phyloP scores from a whole-genome alignment of 2,329 filamentous ascomycete genomes.

The Aspergillus calidoustus region DNA sequence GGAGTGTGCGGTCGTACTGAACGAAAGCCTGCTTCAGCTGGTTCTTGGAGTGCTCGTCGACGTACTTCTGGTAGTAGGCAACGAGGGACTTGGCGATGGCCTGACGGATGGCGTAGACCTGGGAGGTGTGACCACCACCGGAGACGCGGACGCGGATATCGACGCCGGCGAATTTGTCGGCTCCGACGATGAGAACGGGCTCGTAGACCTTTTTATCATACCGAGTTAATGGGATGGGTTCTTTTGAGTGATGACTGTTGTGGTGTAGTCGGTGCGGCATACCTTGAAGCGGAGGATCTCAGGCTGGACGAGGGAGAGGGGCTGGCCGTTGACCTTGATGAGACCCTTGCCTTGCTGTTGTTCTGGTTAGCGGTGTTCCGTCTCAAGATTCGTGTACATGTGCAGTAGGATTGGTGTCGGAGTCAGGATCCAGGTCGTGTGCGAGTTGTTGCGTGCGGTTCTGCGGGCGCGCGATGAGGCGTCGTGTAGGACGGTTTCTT shows the following conservation, averaged over 20 bases:
- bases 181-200: constrained; percentile 92
- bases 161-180: constrained; percentile 95
- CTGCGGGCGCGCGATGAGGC: neutral
- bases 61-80: constrained; percentile 99
- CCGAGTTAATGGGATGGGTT: constrained; percentile 4
- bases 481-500: constrained; percentile 11
- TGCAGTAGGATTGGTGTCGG: neutral
- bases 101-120: constrained; percentile 98
- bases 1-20: constrained; percentile 93
- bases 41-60: constrained; percentile 99
- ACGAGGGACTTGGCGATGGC: constrained; percentile 97
- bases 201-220: constrained; percentile 77
- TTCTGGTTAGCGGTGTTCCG: constrained; percentile 20
- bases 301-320: constrained; percentile 90
- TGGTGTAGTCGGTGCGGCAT: constrained; percentile 38
- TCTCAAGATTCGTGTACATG: neutral
- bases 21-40: constrained; percentile 96
- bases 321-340: constrained; percentile 98
- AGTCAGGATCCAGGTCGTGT: constrained; percentile 8
- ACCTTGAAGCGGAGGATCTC: constrained; percentile 98
- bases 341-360: constrained; percentile 78
- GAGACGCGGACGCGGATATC: constrained; percentile 97
- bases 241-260: constrained; percentile 7
- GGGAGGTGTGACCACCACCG: constrained; percentile 96
- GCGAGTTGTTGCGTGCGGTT: neutral